Evolutionary conservation across 306 rosid genomes (phyloP).

Genomic region (Quercus dentata): DNA sequence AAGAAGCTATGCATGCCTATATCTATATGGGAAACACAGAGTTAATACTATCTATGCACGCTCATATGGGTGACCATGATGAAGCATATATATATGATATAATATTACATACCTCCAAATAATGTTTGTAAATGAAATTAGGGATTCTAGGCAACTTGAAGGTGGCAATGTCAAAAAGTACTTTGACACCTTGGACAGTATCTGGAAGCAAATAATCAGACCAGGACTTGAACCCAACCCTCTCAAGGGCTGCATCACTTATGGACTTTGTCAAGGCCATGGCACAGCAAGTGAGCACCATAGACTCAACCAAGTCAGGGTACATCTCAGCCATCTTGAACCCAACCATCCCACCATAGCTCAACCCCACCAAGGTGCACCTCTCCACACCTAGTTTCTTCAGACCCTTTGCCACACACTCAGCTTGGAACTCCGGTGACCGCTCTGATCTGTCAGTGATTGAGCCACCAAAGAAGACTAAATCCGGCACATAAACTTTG

Average conservation of each 20-base stretch:
- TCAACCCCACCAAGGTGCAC: constrained; percentile 35
- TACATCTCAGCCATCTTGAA: constrained; percentile 35
- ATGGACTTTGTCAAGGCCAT: constrained; percentile 32
- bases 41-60: too few species aligned
- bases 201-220: constrained; percentile 33
- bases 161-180: constrained; percentile 9
- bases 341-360: constrained; percentile 52
- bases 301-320: constrained; percentile 33
- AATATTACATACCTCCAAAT: constrained; percentile 22
- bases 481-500: constrained; percentile 39
- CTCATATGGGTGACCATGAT: too few species aligned
- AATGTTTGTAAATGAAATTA: constrained; percentile 20
- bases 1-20: too few species aligned
- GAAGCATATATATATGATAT: too few species aligned
- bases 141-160: constrained; percentile 27
- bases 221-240: constrained; percentile 31
- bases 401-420: constrained; percentile 41
- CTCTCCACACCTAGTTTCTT: constrained; percentile 34
- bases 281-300: constrained; percentile 33
- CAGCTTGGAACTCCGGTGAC: constrained; percentile 41
- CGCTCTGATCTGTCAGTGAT: constrained; percentile 30
- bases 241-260: constrained; percentile 7
- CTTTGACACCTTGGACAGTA: constrained; percentile 17
- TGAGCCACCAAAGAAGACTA: constrained; percentile 41
- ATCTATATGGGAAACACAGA: too few species aligned